Evolutionary conservation across 2,329 filamentous ascomycete species (phyloP).

Genomic region (Lachnellula occidentalis): DNA sequence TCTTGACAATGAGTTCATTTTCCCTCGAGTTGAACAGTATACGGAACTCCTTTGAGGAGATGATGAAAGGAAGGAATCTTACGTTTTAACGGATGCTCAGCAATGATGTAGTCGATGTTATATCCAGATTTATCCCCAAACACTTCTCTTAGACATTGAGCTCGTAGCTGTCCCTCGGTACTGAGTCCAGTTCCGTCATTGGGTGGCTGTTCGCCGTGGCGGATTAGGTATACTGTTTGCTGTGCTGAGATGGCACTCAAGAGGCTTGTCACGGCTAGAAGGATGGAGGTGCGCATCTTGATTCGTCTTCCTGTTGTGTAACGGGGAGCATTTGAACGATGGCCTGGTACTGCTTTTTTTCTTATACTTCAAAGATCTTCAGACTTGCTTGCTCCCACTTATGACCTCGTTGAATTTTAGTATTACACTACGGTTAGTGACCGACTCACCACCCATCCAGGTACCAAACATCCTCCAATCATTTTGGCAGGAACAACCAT

Average conservation of each 20-base stretch:
- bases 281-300: no score
- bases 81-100: constrained; percentile 48
- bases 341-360: no score
- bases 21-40: neutral
- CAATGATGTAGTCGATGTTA: constrained; percentile 54
- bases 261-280: neutral
- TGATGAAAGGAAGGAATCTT: constrained; percentile 1
- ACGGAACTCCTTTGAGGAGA: neutral
- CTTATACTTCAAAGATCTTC: no score
- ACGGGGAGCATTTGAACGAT: no score
- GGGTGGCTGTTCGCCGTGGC: constrained; percentile 57
- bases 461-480: no score
- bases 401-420: no score
- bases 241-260: constrained; percentile 5
- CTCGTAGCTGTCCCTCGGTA: constrained; percentile 46
- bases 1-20: no score
- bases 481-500: neutral
- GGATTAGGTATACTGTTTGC: constrained; percentile 54
- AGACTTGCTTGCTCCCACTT: no score
- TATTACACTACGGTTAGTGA: no score
- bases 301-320: no score
- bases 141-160: constrained; percentile 52
- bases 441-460: no score
- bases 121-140: constrained; percentile 49
- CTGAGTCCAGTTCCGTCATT: constrained; percentile 45